Base-by-base conservation (phyloP, 768 basidiomycete genomes). In the Suillus sp. region DNA sequence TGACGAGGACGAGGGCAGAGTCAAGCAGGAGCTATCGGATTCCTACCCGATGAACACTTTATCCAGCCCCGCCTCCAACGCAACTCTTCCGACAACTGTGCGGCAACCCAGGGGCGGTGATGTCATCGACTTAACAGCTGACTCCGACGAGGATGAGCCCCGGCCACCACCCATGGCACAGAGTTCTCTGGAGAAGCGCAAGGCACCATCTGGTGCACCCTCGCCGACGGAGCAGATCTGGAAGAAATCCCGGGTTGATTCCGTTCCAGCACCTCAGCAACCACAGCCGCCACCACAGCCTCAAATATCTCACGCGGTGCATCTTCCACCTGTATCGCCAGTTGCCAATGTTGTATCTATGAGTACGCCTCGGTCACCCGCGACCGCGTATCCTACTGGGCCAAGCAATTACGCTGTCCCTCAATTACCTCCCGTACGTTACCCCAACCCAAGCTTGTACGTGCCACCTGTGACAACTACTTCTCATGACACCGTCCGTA, bases 41-140 rank as follows among this genome's bases (percentile, higher is more conserved):
- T 87, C 89, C 7, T 80, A 83, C 64, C 38, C 25, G 16, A 81
- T 72, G n/a, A 80, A 80, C 66, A 79, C 82, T n/a, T 78, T 80
- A 35, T 77, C 80, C 37, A 75, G 67, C 58, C 71, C 68, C 22
- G 68, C 73, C 63, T 71, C 69, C 69, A 74, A 77, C 67, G 14
- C 67, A 66, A 61, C 71, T 34, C 68, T 58, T 53, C 53, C 62
- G 16, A 63, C 65, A 60, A 56, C 71, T 10, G 68, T 68, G 34
- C 76, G 75, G 60, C 76, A 74, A 63, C 74, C 75, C 58, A 74
- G 74, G 65, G 70, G 69, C 27, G 76, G 78, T 14, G 82, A 85
- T 66, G 87, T 96, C 50, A 95, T 96, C 66, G 95, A 96, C 72
- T 78, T 96, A 63, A 95, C 95, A 3, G 78, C 88, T 64, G 91